These are phyloP conservation scores for Teunomyces aglyptinius DNA, from an alignment of 805 yeast genomes.

Conservation along the genomic window DNA sequence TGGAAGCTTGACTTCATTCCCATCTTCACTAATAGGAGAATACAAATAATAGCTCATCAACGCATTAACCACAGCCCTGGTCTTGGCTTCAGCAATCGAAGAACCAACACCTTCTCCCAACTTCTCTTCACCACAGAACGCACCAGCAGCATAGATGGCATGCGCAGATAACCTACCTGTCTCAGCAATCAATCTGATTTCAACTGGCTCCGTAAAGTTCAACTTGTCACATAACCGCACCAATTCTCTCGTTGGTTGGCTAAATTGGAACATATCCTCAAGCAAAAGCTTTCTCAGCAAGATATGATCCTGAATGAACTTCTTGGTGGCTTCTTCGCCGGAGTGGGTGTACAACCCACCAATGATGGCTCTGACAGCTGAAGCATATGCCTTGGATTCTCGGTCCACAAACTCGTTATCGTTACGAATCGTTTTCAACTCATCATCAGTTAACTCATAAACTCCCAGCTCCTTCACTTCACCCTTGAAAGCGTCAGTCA, in stretches of 20 bases:
- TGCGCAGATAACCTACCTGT: slow-evolving; percentile 84
- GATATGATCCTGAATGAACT: slow-evolving; percentile 71
- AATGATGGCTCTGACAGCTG: slow-evolving; percentile 76
- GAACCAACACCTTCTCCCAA: slow-evolving; percentile 95
- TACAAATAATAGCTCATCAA: slow-evolving; percentile 90
- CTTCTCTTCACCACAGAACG: slow-evolving; percentile 76
- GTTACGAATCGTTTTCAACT: slow-evolving; percentile 16
- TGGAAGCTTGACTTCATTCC: slow-evolving; percentile 51
- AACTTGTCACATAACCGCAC: slow-evolving; percentile 75
- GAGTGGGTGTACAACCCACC: slow-evolving; percentile 79
- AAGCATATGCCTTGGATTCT: slow-evolving; percentile 52
- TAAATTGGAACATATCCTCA: slow-evolving; percentile 71
- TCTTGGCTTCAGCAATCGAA: slow-evolving; percentile 85
- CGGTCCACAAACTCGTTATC: slow-evolving; percentile 27
- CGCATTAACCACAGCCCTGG: slow-evolving; percentile 88
- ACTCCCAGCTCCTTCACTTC: slow-evolving; percentile 51
- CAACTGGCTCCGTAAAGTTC: slow-evolving; percentile 68
- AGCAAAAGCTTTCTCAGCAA: slow-evolving; percentile 81
- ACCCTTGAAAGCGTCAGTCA: slow-evolving; percentile 27
- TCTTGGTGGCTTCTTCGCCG: slow-evolving; percentile 61
- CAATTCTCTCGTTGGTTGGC: slow-evolving; percentile 82
- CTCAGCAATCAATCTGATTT: slow-evolving; percentile 79
- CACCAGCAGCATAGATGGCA: slow-evolving; percentile 90
- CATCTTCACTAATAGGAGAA: slow-evolving; percentile 59
- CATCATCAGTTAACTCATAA: slow-evolving; percentile 30